Evolutionary conservation across 1,139 yeast species (phyloP), one percentile per base, ranked within the genome.

Genomic region (Yamadazyma diospyri): DNA sequence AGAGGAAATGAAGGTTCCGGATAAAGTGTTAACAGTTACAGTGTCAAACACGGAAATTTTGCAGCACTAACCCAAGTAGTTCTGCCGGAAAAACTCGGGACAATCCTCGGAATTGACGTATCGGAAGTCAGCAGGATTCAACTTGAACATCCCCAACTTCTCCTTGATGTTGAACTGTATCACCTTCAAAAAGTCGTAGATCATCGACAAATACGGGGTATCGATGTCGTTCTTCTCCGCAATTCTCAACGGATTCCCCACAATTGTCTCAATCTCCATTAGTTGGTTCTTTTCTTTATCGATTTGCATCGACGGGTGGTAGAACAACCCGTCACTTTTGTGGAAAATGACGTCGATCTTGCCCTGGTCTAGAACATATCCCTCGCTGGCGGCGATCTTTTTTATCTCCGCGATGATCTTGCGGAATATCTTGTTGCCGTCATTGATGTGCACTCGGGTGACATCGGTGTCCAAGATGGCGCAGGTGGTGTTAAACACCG

Each of bases 241-340:
- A 32, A 78, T 61, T 26, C 67, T 65, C 41, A 85, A 57, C 0
- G 92, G 87, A 50, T 79, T 82, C 2, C 92, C 89, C 34, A 83
- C 59, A 40, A 85, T 78, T 15, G 76, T 77, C 48, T 82, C 88
- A 33, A 80, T 59, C 55, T 85, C 94, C 49, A 82, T 69, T 37
- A 79, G 78, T 47, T 81, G 82, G 14, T 78, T 77, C 55, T 81
- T 81, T 38, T 83, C 70, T 19, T 72, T 64, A 53, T 83, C 94
- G 10, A 83, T 78, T 43, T 77, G 69, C 88, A 81, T 82, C 13
- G 88, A 80, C 1, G 92, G 92, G 24, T 71, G 59, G 51, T 79
- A 81, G 60, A 76, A 78, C 20, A 68, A 57, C 4, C 84, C 85
- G 45, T 78, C 83, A 38, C 81, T 83, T 26, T 76, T 64, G 46